Evolutionary conservation across 805 yeast species (phyloP), one percentile per base, ranked within the genome.

Genomic region (Kazachstania kunashirensis): DNA sequence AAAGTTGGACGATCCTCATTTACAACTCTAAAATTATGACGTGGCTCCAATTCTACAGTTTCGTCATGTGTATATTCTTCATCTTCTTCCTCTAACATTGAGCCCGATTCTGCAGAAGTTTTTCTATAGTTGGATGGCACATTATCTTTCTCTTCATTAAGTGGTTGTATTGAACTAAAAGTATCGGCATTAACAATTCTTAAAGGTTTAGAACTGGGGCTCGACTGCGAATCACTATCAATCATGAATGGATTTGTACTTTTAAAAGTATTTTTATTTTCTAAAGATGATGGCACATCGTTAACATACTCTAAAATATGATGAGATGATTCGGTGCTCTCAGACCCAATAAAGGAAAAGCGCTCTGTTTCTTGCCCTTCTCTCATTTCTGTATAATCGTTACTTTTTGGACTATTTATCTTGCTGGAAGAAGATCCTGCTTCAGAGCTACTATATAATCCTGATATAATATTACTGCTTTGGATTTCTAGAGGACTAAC

Each of bases 1-100:
- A 57, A 57, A 4, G 43, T 49, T 2, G 60, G 53, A 4, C 47
- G 45, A 24, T 52, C 55, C 23, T 55, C 57, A 18, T 57, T 57
- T 4, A 52, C 60, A 6, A 57, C 54, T 28, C 62, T 46, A 27
- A 51, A 55, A 7, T 35, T 46, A 31, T 52, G 45, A 7, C 38
- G 38, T 5, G 41, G 42, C 17, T 35, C 43, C 9, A 36, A 36
- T 21, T 29, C 24, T 10, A 21, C 12, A 11, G 16, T 11, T 11
- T 19, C 25, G 19, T 11, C 34, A 18, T 13, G 26, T 12, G 24
- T 4, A 7, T 10, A 19, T 5, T 12, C 25, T 6, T 8, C 3
- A 20, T 4, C 18, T n/a, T n/a, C n/a, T n/a, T n/a, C n/a, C n/a
- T n/a, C n/a, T n/a, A n/a, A n/a, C n/a, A n/a, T n/a, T n/a, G 14